A percentile compares a stretch with the other conserved stretches of the same genome.
phyloP scores from a whole-genome alignment of 345 rosid species.

The Rhizophora mangle region DNA sequence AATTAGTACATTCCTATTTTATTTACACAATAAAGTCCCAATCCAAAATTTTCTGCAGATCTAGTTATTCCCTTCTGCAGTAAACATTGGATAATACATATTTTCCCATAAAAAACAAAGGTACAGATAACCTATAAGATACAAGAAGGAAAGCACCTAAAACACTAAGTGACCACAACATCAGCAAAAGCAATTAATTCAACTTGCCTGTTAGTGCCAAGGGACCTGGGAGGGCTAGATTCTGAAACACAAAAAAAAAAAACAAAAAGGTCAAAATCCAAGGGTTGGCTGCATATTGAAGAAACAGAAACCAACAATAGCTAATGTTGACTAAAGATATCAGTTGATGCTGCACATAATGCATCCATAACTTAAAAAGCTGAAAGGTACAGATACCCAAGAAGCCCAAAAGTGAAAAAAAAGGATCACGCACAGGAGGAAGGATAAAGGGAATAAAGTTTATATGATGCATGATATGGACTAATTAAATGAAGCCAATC shows the following conservation, averaged over 20 bases:
- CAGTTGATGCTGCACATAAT: not conserved
- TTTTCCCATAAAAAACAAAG: too few relatives aligned
- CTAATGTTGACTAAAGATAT: not conserved
- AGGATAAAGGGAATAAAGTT: not conserved
- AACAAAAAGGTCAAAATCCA: not conserved
- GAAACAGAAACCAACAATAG: too few relatives aligned
- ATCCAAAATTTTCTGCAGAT: too few relatives aligned
- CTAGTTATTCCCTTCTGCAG: too few relatives aligned
- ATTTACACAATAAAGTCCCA: too few relatives aligned
- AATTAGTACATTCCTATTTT: too few relatives aligned
- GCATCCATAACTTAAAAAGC: not conserved
- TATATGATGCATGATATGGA: not conserved
- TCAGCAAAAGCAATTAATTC: slow-evolving; percentile 5
- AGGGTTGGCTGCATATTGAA: too few relatives aligned
- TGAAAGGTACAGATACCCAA: not conserved
- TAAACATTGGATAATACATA: too few relatives aligned
- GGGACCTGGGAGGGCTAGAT: slow-evolving; percentile 53
- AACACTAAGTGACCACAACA: not conserved
- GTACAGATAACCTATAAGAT: not conserved
- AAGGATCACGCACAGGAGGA: not conserved
- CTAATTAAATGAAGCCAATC: slow-evolving; percentile 10
- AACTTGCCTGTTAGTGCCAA: slow-evolving; percentile 53
- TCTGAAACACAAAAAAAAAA: slow-evolving; percentile 42
- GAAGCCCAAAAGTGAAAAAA: not conserved
- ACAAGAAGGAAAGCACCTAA: not conserved